Evolutionary conservation across 1,284 basidiomycete species (phyloP), one percentile per base, ranked within the genome.

Genomic region (Malassezia caprae): DNA sequence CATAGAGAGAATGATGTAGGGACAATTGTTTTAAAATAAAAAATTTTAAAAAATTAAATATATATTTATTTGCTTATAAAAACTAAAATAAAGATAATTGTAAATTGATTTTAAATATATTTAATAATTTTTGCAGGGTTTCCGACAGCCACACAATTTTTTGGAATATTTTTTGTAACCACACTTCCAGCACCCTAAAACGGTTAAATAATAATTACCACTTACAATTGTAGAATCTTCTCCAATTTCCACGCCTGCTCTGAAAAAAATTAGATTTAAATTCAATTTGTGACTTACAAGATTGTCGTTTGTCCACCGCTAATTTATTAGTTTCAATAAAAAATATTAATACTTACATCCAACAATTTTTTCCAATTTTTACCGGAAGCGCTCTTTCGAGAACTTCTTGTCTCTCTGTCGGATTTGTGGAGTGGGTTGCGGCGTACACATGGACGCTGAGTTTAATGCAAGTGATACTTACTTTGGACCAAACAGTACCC

Each of bases 311-410:
- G 51, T 32, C 57, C 57, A 1, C 57, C 53, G 13, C 55, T 57
- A 30, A 15, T 40, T 51, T 40, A 34, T 51, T 46, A 51, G 24
- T 13, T 12, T 34, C 23, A 2, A 31, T 26, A 35, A 19, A 34
- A 28, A 34, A 24, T 17, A 2, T 21, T 3, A n/a, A 21, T 6
- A 54, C 57, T 19, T 52, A 59, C 53, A 64, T 37, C 64, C 64
- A 67, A 8, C 35, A 35, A 37, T 63, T 51, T 10, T 46, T 32
- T 15, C 64, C 64, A 32, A 67, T 63, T 28, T 32, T 44, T 34
- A 67, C 45, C 13, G 64, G 63, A n/a, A 65, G 37, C n/a, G 64
- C 63, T 4, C 63, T 37, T 31, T 67, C 64, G 3, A 58, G 26
- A 2, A 57, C 56, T 8, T 44, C 28, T n/a, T 53, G 31, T 4